Percentiles rank a stretch among this genome's conserved stretches.
Evolutionary conservation across 495 filamentous ascomycete genomes (phyloP).

Genomic region (Hamigera avellanea): DNA sequence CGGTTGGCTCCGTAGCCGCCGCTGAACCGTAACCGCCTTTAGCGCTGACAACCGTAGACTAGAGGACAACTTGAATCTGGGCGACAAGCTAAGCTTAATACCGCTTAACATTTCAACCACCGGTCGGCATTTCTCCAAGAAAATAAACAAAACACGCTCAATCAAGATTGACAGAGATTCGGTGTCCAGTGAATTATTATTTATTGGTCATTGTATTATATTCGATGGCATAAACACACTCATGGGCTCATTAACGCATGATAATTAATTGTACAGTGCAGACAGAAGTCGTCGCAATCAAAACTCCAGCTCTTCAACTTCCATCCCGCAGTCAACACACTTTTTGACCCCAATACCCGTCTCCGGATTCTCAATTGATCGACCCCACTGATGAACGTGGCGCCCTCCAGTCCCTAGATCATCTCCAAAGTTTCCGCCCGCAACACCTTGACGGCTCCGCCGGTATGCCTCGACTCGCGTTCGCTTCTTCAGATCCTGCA

Average conservation of each 20-base stretch:
- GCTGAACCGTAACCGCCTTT: slow-evolving; percentile 11
- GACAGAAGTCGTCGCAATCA: too few relatives aligned
- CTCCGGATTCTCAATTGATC: slow-evolving; percentile 63
- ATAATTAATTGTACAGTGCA: too few relatives aligned
- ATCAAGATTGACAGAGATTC: too few relatives aligned
- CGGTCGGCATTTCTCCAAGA: too few relatives aligned
- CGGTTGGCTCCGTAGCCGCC: slow-evolving; percentile 11
- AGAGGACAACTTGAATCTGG: background rate
- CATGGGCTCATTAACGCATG: too few relatives aligned
- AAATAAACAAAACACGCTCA: too few relatives aligned
- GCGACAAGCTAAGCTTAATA: too few relatives aligned
- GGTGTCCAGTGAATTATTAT: too few relatives aligned
- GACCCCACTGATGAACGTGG: slow-evolving; percentile 92
- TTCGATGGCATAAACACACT: too few relatives aligned
- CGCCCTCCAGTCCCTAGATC: slow-evolving; percentile 49
- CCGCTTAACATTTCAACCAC: too few relatives aligned
- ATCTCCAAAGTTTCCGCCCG: slow-evolving; percentile 64
- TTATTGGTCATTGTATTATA: too few relatives aligned
- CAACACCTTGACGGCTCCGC: slow-evolving; percentile 43
- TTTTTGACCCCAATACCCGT: slow-evolving; percentile 70
- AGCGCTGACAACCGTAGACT: slow-evolving; percentile 3
- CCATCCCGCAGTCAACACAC: slow-evolving; percentile 87
- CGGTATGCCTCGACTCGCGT: slow-evolving; percentile 87
- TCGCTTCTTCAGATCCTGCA: slow-evolving; percentile 83
- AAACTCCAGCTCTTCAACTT: slow-evolving; percentile 91